Evolutionary conservation across 371 early-diverging fungal species (phyloP).

Genomic region (Apophysomyces ossiformis): DNA sequence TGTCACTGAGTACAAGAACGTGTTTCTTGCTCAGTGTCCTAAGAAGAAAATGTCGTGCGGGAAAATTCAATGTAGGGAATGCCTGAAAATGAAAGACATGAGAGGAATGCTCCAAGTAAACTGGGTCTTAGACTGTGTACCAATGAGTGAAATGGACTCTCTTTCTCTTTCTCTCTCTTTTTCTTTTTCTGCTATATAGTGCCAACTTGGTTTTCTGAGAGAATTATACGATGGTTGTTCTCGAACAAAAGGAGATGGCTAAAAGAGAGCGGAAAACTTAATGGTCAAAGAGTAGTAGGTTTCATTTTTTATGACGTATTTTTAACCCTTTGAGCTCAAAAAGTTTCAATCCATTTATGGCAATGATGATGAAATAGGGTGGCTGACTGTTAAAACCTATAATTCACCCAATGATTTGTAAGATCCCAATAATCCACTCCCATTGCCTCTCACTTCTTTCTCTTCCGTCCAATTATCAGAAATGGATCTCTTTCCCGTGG

Average conservation of each 20-base stretch:
- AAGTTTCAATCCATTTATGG: neutral
- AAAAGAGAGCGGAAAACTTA: neutral
- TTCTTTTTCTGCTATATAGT: neutral
- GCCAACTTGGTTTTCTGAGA: neutral
- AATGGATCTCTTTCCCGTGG: neutral
- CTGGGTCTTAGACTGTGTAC: neutral
- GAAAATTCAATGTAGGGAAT: neutral
- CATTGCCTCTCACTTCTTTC: neutral
- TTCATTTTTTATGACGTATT: slow-evolving; percentile 10
- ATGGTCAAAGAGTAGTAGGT: neutral
- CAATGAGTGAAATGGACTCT: neutral
- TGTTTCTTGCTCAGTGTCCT: slow-evolving; percentile 6
- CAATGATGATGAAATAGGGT: neutral
- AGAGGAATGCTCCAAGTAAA: neutral
- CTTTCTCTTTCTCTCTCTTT: too few relatives aligned
- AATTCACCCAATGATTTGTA: too few relatives aligned
- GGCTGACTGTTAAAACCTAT: too few relatives aligned
- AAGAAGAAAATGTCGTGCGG: neutral
- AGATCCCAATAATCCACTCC: too few relatives aligned
- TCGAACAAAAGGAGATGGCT: slow-evolving; percentile 5
- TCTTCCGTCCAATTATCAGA: neutral
- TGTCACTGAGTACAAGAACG: slow-evolving; percentile 11
- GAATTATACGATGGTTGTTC: neutral
- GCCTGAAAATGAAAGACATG: neutral
- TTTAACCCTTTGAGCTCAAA: neutral